phyloP scores from a whole-genome alignment of 2,329 filamentous ascomycete genomes.

The Claviceps quebecensis region DNA sequence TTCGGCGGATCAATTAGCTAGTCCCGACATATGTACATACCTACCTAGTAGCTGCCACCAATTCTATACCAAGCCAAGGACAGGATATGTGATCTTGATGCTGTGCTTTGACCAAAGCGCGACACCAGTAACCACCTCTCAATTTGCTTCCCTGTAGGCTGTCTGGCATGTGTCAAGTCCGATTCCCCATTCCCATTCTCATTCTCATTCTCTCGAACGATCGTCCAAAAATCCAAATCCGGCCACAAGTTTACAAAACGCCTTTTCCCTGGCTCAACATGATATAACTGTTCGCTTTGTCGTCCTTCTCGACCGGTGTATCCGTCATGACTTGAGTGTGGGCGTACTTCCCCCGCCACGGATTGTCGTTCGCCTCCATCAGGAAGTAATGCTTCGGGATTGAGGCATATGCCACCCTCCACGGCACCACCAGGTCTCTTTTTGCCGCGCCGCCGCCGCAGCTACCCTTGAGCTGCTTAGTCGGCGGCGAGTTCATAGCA shows the following conservation, averaged over 20 bases:
- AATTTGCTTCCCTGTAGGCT: too few species aligned
- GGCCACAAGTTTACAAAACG: slow-evolving; percentile 11
- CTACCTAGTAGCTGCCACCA: too few species aligned
- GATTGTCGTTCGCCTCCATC: slow-evolving; percentile 19
- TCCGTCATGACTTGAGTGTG: slow-evolving; percentile 13
- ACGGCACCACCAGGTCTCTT: slow-evolving; percentile 25
- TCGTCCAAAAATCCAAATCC: background rate
- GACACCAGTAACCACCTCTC: too few species aligned
- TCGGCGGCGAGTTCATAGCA: slow-evolving; percentile 45
- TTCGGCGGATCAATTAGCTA: too few species aligned
- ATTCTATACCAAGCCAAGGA: too few species aligned
- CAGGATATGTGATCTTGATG: too few species aligned
- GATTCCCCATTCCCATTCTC: too few species aligned
- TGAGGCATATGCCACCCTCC: slow-evolving; percentile 25
- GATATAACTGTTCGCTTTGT: slow-evolving; percentile 13
- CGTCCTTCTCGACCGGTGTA: slow-evolving; percentile 8
- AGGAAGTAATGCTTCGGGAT: slow-evolving; percentile 29
- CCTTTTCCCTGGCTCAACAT: slow-evolving; percentile 13
- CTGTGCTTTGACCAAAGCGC: too few species aligned
- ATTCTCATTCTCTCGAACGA: too few species aligned
- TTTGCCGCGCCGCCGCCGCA: slow-evolving; percentile 24
- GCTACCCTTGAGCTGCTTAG: slow-evolving; percentile 21
- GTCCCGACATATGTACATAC: too few species aligned
- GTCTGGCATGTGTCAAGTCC: too few species aligned
- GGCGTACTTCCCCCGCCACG: slow-evolving; percentile 14